Base-by-base conservation (phyloP, 148 eudicot species). In the Cornus controversa region DNA sequence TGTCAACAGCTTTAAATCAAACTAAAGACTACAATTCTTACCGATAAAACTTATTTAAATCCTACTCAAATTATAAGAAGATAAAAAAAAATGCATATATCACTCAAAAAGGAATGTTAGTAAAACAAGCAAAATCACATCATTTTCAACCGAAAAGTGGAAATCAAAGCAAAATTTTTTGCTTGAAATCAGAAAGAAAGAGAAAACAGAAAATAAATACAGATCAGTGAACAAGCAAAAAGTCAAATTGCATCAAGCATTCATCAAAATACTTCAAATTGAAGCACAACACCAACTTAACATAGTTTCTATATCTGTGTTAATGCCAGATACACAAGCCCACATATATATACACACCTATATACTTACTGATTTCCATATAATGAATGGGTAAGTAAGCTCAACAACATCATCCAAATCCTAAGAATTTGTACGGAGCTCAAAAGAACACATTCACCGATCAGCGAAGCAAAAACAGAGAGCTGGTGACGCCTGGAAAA, bases 321-420 rank as follows among this genome's bases (percentile, higher is more conserved):
- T 4, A 40, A 40, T 40, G 6, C 45, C 45, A 40, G 1, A 40
- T 40, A 40, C 10, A 40, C 6, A 16, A 20, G 66, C 58, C 36
- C 62, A 64, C 4, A 24, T 58, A n/a, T 28, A 27, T 8, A 37
- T 6, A 69, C 20, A 66, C 16, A 9, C 14, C 47, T 9, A 63
- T 23, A 47, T 53, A 74, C 81, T 81, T 58, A 86, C 86, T 62
- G 70, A 81, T 66, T 78, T 47, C 67, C 76, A 28, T 13, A 15
- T 50, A 3, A 0, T 50, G 57, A 50, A 50, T 50, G 57, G 20
- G 20, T 50, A 13, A 50, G 4, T 50, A 50, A 50, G 57, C 57
- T 50, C 72, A 66, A 62, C 72, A 66, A 62, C 16, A 54, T 3
- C 53, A 26, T 24, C 73, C 69, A 28, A 66, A 57, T 1, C 42